Evolutionary conservation across 305 asterid genomes (phyloP).

Genomic region (Fraxinus sp.): DNA sequence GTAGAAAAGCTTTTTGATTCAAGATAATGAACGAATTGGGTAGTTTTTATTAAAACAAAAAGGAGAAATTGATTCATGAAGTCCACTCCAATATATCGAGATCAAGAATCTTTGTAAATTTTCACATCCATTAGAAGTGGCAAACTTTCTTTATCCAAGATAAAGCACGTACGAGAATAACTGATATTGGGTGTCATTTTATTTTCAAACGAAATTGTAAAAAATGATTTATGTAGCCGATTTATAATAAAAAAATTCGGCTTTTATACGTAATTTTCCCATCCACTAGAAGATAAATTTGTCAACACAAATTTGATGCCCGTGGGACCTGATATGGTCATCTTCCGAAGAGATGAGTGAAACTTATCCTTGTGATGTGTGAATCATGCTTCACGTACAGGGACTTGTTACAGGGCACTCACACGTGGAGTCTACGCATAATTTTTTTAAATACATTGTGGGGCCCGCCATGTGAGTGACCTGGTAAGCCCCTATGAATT

Average conservation of each 20-base stretch:
- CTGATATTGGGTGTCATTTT: background rate
- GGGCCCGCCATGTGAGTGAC: no score
- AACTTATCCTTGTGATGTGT: no score
- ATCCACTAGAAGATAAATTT: background rate
- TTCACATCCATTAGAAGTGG: slow-evolving; percentile 27
- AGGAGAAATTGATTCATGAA: no score
- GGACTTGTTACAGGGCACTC: no score
- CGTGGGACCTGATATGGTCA: background rate
- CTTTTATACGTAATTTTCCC: background rate
- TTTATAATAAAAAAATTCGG: background rate
- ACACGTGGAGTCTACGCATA: no score
- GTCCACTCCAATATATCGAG: background rate
- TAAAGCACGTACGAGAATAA: background rate
- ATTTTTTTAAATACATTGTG: no score
- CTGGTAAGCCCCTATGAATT: no score
- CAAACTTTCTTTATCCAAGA: slow-evolving; percentile 15
- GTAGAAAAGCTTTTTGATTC: slow-evolving; percentile 23
- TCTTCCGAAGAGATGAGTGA: background rate
- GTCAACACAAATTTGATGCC: background rate
- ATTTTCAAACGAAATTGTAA: background rate
- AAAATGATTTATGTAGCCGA: background rate
- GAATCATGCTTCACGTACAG: no score
- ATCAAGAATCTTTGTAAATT: slow-evolving; percentile 26
- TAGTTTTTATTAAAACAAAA: background rate
- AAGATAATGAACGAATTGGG: background rate